phyloP scores from a whole-genome alignment of 768 basidiomycete species.

The Suillus subluteus region DNA sequence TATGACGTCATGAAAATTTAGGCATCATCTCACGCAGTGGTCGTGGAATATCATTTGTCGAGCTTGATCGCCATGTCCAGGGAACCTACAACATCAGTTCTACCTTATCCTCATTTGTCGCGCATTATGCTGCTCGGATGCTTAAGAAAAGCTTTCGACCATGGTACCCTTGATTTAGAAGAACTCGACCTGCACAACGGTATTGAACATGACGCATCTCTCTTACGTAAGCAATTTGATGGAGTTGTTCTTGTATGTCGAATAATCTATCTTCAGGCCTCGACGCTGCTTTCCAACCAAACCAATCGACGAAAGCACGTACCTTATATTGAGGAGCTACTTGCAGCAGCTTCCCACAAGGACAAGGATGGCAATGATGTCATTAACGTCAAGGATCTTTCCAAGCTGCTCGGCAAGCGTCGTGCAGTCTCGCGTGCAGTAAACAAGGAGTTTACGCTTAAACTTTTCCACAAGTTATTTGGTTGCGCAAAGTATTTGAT shows the following conservation, averaged over 20 bases:
- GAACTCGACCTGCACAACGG: not conserved
- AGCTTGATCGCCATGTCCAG: not conserved
- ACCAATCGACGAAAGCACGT: not conserved
- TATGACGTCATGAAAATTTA: not conserved
- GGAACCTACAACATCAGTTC: slow-evolving; percentile 1
- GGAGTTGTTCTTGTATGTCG: not conserved
- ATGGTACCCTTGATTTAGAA: not conserved
- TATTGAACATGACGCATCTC: slow-evolving; percentile 2
- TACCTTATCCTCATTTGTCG: not conserved
- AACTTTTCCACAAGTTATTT: slow-evolving; percentile 2
- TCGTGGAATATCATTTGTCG: not conserved
- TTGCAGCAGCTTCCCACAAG: not conserved
- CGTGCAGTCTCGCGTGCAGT: not conserved
- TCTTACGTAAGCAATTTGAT: slow-evolving; percentile 1
- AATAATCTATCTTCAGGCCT: not conserved
- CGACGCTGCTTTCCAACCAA: not conserved
- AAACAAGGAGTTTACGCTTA: not conserved
- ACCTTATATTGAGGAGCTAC: slow-evolving; percentile 3
- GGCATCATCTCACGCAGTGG: not conserved
- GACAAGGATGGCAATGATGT: slow-evolving; percentile 1
- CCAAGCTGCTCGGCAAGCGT: not conserved
- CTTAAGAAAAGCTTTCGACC: not conserved
- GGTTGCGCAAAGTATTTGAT: slow-evolving; percentile 1
- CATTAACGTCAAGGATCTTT: not conserved
- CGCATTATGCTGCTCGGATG: slow-evolving; percentile 3